phyloP scores from a whole-genome alignment of 164 flowering plant species.

The Annona squamosa region DNA sequence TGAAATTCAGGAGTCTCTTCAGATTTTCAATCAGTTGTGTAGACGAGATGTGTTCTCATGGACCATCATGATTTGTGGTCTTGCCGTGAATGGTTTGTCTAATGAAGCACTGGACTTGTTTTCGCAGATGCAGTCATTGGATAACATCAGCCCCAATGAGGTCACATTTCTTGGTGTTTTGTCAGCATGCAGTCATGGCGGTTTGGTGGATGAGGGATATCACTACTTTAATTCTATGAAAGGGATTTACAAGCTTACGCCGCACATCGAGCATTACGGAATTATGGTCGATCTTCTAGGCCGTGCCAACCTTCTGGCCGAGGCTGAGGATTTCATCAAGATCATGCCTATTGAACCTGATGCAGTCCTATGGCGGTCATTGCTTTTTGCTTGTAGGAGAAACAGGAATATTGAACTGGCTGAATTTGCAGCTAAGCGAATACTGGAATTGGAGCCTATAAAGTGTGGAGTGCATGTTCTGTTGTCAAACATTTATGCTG shows the following conservation, averaged over 20 bases:
- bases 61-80: slow-evolving; percentile 31
- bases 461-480: slow-evolving; percentile 25
- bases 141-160: slow-evolving; percentile 26
- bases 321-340: slow-evolving; percentile 21
- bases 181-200: slow-evolving; percentile 35
- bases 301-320: slow-evolving; percentile 26
- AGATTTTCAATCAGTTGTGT: slow-evolving; percentile 21
- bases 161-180: slow-evolving; percentile 31
- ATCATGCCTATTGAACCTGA: slow-evolving; percentile 30
- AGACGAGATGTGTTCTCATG: slow-evolving; percentile 26
- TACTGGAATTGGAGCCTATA: slow-evolving; percentile 27
- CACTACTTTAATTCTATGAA: slow-evolving; percentile 21
- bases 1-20: slow-evolving; percentile 21
- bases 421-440: slow-evolving; percentile 21
- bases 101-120: slow-evolving; percentile 22
- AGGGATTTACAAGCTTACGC: slow-evolving; percentile 20
- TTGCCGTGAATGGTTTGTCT: slow-evolving; percentile 28
- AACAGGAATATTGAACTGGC: slow-evolving; percentile 22
- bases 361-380: slow-evolving; percentile 30
- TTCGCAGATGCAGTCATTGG: slow-evolving; percentile 17
- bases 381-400: slow-evolving; percentile 26
- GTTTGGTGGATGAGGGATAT: slow-evolving; percentile 25
- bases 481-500: slow-evolving; percentile 27
- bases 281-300: slow-evolving; percentile 38
- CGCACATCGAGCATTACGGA: slow-evolving; percentile 27